These are phyloP conservation scores for Tylopilus sp. DNA, from an alignment of 1,284 basidiomycete genomes.

Conservation along the genomic window DNA sequence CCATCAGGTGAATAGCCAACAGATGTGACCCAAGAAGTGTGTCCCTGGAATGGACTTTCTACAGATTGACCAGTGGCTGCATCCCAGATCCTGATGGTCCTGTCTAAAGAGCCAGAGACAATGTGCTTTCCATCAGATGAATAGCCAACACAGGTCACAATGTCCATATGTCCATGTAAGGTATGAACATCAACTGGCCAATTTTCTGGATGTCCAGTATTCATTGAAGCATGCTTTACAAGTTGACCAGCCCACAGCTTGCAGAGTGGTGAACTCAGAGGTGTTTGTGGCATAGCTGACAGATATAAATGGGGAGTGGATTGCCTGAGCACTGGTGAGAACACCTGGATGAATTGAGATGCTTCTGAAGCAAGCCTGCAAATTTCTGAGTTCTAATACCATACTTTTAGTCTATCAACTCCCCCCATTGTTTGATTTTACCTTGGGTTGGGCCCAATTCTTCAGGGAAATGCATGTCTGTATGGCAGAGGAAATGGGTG, in stretches of 20 bases:
- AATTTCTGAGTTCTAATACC: background rate
- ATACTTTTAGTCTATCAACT: background rate
- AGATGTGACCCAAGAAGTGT: too few species aligned
- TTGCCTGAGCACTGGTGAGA: background rate
- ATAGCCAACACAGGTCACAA: background rate
- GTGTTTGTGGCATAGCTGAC: constrained; percentile 1
- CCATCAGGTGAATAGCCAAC: too few species aligned
- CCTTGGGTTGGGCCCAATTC: background rate
- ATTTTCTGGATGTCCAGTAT: background rate
- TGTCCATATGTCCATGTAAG: background rate
- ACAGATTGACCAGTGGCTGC: background rate
- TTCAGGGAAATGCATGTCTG: background rate
- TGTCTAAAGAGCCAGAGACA: background rate
- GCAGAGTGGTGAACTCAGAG: background rate
- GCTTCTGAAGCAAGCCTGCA: background rate
- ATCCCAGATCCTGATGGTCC: background rate
- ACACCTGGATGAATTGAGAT: background rate
- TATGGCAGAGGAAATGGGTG: background rate
- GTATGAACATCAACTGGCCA: background rate
- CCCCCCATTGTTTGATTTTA: background rate
- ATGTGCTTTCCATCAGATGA: background rate
- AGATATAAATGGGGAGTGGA: background rate
- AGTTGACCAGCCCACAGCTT: background rate
- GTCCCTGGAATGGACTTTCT: background rate
- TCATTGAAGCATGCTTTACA: background rate